Conservation (phyloP, 139 green algal genomes). For the Ulvella scutata region DNA sequence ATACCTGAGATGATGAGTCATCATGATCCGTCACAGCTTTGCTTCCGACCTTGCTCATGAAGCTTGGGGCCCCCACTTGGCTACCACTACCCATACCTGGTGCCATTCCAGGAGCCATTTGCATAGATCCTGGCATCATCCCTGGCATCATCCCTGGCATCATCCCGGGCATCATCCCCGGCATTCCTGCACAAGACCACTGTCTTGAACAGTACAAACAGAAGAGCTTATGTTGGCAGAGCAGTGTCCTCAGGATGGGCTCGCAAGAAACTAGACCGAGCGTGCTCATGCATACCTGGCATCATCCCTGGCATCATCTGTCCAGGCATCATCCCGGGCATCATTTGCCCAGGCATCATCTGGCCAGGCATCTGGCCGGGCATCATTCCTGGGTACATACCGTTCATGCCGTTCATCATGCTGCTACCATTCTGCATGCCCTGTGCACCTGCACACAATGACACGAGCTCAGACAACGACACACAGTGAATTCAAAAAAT, state of each 20-base stretch:
- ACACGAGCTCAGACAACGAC: background rate
- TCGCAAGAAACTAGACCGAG: no score
- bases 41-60: conserved; percentile 1
- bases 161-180: background rate
- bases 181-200: no score
- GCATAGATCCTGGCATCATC: background rate
- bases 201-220: no score
- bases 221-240: no score
- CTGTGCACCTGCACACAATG: no score
- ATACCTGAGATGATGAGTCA: background rate
- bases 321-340: background rate
- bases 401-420: conserved; percentile 5
- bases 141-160: background rate
- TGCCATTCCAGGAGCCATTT: background rate
- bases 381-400: no score
- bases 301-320: background rate
- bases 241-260: no score
- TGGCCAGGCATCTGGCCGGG: background rate
- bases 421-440: conserved; percentile 1
- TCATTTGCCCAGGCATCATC: conserved; percentile 2
- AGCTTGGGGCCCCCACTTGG: no score
- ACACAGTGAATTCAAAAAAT: background rate
- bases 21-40: background rate
- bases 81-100: background rate
- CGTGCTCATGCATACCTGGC: background rate